Base-by-base conservation (phyloP, 73 alveolate genomes). In the Breviolum minutum region DNA sequence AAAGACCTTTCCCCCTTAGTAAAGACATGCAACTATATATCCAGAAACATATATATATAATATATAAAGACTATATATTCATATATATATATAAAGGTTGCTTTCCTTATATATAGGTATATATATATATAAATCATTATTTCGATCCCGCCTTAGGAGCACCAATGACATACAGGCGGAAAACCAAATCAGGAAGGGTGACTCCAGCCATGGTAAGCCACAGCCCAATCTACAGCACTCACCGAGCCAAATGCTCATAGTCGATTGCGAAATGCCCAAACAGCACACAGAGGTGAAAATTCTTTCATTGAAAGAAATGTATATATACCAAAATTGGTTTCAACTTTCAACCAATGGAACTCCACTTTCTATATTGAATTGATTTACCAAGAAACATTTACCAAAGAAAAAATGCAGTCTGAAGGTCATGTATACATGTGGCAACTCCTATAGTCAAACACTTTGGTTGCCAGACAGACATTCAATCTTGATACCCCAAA, bases 201-300 rank as follows among this genome's bases (percentile, higher is more conserved):
- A 82, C 74, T 19, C 91, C 6, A 26, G 83, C 68, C 91, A 48
- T 60, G 61, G 54, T 60, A 27, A 8, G 5, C 13, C 30, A 26
- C 19, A 14, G 6, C 29, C 22, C 61, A 6, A 6, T 7, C 54
- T 60, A 30, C 60, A 20, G 48, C 71, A 8, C 60, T 82, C 8
- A 7, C 91, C 69, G 30, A 82, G 91, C 91, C 91, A 61, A 82
- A 82, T 82, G 91, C 74, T 82, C 30, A 63, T 32, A 64, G 66
- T 32, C 14, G 74, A 20, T 48, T 82, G 8, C 14, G 22, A 13
- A 54, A 77, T 27, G 63, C 13, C 63, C 63, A 77, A 2, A 29
- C 62, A n/a, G 14, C 61, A 29, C 24, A 29, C 87, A 29, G 14
- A 0, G 16, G 19, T 63, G 14, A 8, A 11, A 11, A 3, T 20